Evolutionary conservation across 345 rosid genomes (phyloP), one percentile per base, ranked within the genome.

Genomic region (Gossypium raimondii): DNA sequence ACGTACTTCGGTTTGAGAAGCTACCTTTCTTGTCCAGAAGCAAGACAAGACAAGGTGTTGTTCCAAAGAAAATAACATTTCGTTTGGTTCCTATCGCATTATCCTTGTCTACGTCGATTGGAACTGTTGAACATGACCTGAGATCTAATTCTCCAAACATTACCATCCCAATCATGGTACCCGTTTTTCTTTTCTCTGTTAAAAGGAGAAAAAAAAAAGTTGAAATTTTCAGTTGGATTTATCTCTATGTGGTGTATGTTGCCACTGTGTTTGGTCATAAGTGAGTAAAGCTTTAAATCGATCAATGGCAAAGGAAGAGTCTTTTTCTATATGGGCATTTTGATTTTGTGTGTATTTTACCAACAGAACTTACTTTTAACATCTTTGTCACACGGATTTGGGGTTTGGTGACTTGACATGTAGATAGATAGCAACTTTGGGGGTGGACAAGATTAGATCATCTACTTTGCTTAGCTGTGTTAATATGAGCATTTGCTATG

Each of bases 101-200:
- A 17, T 73, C 73, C 7, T 63, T 78, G 75, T 80, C 88, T 1
- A 75, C 85, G 87, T 70, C 84, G 14, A 50, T 86, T 69, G 64
- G 82, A 66, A 38, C 74, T 27, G 44, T 62, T 67, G 67, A 82
- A 51, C 78, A 72, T 63, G 74, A 52, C 34, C 78, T 18, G 58
- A 80, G 78, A 18, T 73, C 87, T 44, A 62, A 25, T 70, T 75
- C 77, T 12, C 73, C 82, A 27, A 80, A 79, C 52, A 64, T 41
- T 18, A 82, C 78, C 74, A 73, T 84, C 57, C 78, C 88, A 55
- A 75, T 87, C 77, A 81, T 87, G 88, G 88, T 87, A 83, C 29
- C 17, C 29, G 5, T 6, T 50, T 58, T 48, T 60, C 4, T 20
- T 47, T 76, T 44, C 16, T 59, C 10, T 7, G n/a, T 44, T 45